Evolutionary conservation across 371 early-diverging fungal species (phyloP), one percentile per base, ranked within the genome.

Genomic region (Mucor plumbeus): DNA sequence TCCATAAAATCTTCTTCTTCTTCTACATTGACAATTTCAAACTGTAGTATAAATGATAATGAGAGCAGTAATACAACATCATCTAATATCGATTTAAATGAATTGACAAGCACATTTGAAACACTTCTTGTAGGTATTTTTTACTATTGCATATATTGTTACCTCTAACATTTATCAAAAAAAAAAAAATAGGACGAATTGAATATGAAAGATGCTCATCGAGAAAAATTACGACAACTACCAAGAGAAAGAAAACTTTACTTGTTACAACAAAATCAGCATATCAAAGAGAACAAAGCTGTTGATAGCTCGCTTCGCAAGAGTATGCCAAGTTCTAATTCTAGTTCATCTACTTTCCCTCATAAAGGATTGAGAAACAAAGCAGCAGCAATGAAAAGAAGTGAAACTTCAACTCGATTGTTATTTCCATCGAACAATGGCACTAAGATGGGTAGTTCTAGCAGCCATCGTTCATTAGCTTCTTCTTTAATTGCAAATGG

Each of bases 181-280:
- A 36, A n/a, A 40, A 19, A 26, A 50, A 33, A 15, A 17, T 69
- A 86, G 85, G 82, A 84, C 53, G 84, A 88, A 47, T 74, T 88
- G n/a, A 79, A 88, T 62, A 88, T 87, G 80, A 86, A 85, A 63
- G 85, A 81, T 39, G 71, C 44, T 10, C 72, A 83, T 11, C 72
- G 85, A 56, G 83, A 82, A 26, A 83, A 79, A 31, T 71, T 86
- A 65, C 80, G 84, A 57, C 75, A 83, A 57, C 64, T 88, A 14
- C 77, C 87, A 2, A 68, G 72, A 7, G 82, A 83, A 33, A 80
- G 81, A 44, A 85, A 86, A 48, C 59, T 80, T 2, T 81, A 82
- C 14, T 64, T 88, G 7, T 75, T 88, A 43, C 73, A 83, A 40
- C 87, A 85, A 63, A 86, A 85, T 38, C 77, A 82, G 31, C 80